Evolutionary conservation across 805 yeast species (phyloP), one percentile per base, ranked within the genome.

Genomic region (Lachancea sp.): DNA sequence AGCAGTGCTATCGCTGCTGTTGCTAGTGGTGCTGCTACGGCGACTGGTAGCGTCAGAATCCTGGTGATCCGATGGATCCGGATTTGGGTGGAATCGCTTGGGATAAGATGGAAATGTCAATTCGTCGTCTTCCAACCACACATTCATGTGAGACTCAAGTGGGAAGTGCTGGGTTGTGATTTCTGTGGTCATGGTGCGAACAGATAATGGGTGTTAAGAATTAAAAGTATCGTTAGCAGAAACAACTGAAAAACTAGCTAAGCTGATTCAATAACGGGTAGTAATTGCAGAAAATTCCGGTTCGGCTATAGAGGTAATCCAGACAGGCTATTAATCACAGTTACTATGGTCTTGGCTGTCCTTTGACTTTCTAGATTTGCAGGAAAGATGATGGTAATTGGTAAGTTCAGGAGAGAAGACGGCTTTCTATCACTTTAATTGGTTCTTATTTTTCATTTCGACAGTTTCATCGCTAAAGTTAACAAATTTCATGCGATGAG

Each of bases 91-190:
- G 39, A 54, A 52, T 32, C 55, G 45, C 38, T 45, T 51, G 7
- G 54, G 54, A 32, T 50, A 46, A 28, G 46, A 41, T 13, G 53
- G 45, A 34, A 34, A 34, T 26, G 48, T 41, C 19, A 53, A 43
- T 36, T 51, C 42, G 43, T 39, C 52, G 25, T 55, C 58, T 31
- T 50, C 52, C 18, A 45, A 47, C 39, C 39, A 36, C 20, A 29
- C 12, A n/a, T 42, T 47, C 16, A 38, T 45, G 20, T 51, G 42
- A 4, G 37, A n/a, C 13, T 34, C 29, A 11, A 34, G 3, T 9
- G 26, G 4, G 9, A 32, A 21, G 16, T 22, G 13, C 16, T 20
- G 26, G 9, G 24, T 22, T 16, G 15, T 21, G 26, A 29, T 16
- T 17, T 7, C 33, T 13, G 21, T 20, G 20, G 8, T 8, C 13